Base-by-base conservation (phyloP, 805 yeast genomes). In the Pichia pseudocactophila region DNA sequence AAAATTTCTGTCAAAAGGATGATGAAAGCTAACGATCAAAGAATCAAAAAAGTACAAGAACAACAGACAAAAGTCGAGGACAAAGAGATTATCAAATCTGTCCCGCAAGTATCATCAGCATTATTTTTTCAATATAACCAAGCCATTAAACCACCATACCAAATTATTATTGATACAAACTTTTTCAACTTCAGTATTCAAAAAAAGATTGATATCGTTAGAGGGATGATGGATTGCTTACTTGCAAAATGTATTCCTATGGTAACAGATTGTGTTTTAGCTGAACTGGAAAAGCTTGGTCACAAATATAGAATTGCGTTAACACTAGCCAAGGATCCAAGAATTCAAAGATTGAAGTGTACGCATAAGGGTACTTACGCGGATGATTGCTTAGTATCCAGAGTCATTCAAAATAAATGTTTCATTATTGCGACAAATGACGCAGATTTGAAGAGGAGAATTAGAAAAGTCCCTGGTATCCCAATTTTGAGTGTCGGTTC, bases 111-210 rank as follows among this genome's bases (percentile, higher is more conserved):
- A 1, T 88, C 97, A 1, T 84, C 95, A 42, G 94, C 98, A 0
- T 71, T 92, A 35, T 92, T 92, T 62, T 92, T 92, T 71, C 96
- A 90, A 61, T 90, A 78, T 61, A 92, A 92, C 60, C 82, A 80
- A 59, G 87, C 97, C 15, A 85, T 92, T 50, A 87, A 85, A 61
- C 98, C 98, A n/a, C 98, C 98, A 36, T 92, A 92, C 58, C 97
- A 92, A 61, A 90, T 92, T 4, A 71, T 92, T 16, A 80, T 92
- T 39, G 98, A 92, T 77, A 92, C 98, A 25, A 92, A 92, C 69
- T 92, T 92, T 65, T 85, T 92, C 63, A 92, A 92, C 68, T 89
- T 89, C 64, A 85, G 96, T 49, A 90, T 92, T 51, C 97, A 88
- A 62, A 92, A 92, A 68, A 92, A 92, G 57, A 80, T 92, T 42